Evolutionary conservation across 345 rosid species (phyloP), one percentile per base, ranked within the genome.

Genomic region (Sonneratia alba): DNA sequence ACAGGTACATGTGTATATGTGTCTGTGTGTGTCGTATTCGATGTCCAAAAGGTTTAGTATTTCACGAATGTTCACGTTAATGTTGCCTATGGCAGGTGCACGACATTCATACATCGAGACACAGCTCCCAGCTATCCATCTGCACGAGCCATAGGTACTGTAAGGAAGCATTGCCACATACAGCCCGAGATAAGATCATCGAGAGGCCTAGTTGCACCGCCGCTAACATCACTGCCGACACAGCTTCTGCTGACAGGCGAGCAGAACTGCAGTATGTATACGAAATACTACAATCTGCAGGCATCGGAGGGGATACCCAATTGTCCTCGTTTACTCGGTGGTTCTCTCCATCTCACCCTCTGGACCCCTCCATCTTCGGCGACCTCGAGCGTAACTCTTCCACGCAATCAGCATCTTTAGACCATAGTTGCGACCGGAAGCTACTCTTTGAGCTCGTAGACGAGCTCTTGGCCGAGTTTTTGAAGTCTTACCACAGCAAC

Each of bases 321-420:
- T 75, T 84, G 38, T 79, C 37, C 36, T 64, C 93, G 53, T 86
- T 75, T 67, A 75, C 77, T 0, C 67, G 78, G 42, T 85, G 90
- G 88, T 85, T 86, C 81, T 88, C 96, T 68, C 86, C 89, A 24
- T 78, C 94, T 2, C 89, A 83, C 32, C 91, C 92, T 14, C 75
- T 91, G 12, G 84, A 94, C 76, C 90, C 95, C 19, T 85, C 95
- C 4, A 85, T 83, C 72, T 94, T 91, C 82, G 71, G 84, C 79
- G 73, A 78, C 63, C 86, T 91, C 64, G 96, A 91, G 72, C 76
- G 22, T 16, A 34, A 73, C 51, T 82, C 73, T 74, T 65, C 77
- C 71, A 45, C 73, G 15, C 55, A 24, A 18, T 27, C 48, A 19
- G 22, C 45, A 14, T 71, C 19, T 27, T 70, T 38, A 34, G 53